A percentile compares a stretch with the other conserved stretches of the same genome.
These are phyloP conservation scores for Epichloe gansuensis DNA, from an alignment of 2,329 filamentous ascomycete genomes.

Conservation along the genomic window DNA sequence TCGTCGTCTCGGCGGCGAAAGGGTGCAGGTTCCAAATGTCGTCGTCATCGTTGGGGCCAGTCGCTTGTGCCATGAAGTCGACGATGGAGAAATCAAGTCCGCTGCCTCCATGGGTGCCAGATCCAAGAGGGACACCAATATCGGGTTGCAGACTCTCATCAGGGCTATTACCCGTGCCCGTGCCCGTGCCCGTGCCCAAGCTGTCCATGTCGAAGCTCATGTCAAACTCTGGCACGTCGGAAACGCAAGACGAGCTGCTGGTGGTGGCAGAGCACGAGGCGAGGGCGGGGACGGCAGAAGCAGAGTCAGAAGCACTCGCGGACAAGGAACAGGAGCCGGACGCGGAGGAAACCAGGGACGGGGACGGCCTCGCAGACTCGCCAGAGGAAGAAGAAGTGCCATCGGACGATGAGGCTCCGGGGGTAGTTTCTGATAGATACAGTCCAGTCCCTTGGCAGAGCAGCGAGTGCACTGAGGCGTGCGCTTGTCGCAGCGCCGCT, in stretches of 20 bases:
- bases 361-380: conserved; percentile 7
- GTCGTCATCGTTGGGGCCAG: conserved; percentile 9
- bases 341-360: background rate
- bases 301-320: no score
- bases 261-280: background rate
- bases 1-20: conserved; percentile 8
- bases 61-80: conserved; percentile 18
- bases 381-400: conserved; percentile 10
- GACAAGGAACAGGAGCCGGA: background rate
- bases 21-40: conserved; percentile 16
- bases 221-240: conserved; percentile 22
- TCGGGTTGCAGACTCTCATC: conserved; percentile 18
- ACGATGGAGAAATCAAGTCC: conserved; percentile 23
- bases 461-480: conserved; percentile 31
- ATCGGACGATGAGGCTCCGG: conserved; percentile 6
- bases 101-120: conserved; percentile 9
- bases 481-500: conserved; percentile 35
- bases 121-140: background rate
- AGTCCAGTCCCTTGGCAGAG: conserved; percentile 27
- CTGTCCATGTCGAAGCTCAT: conserved; percentile 19
- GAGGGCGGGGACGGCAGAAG: background rate
- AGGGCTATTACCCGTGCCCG: conserved; percentile 19
- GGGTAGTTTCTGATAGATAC: conserved; percentile 28
- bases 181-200: conserved; percentile 14
- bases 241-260: conserved; percentile 8